Percentiles rank a stretch among this genome's conserved stretches.
Evolutionary conservation across 352 stramenopile species (phyloP).

Genomic region (Phytophthora meadii): DNA sequence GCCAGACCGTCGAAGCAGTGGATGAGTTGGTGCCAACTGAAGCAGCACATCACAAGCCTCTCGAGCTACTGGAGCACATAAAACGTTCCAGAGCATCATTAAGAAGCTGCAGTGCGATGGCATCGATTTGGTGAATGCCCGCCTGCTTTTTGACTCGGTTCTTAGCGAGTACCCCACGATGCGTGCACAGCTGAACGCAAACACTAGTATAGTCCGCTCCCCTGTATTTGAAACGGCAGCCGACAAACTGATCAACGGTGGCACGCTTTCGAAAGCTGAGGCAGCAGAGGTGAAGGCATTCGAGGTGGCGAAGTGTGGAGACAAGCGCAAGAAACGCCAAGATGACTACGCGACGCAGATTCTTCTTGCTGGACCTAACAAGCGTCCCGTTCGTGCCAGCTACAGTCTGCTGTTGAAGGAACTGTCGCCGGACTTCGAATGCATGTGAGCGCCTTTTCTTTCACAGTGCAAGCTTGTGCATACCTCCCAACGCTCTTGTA

Average conservation of each 20-base stretch:
- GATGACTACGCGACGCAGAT: conserved; percentile 1
- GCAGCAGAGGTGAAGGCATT: background rate
- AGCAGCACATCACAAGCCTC: conserved; percentile 28
- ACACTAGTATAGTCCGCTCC: background rate
- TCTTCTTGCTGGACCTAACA: background rate
- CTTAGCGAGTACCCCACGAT: background rate
- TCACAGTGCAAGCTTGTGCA: background rate
- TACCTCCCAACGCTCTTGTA: background rate
- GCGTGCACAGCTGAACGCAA: background rate
- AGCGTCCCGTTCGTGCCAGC: background rate
- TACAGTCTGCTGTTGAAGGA: background rate
- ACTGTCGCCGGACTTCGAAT: no score
- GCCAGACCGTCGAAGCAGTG: conserved; percentile 3
- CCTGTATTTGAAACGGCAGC: background rate
- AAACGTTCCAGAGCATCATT: conserved; percentile 18
- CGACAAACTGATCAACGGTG: background rate
- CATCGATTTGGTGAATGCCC: background rate
- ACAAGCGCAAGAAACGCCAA: background rate
- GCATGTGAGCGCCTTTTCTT: no score
- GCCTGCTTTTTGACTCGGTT: conserved; percentile 1
- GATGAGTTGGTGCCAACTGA: background rate
- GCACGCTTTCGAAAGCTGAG: background rate
- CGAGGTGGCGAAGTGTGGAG: background rate
- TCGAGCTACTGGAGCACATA: conserved; percentile 28
- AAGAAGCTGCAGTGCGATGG: conserved; percentile 5